Evolutionary conservation across 2,329 filamentous ascomycete genomes (phyloP), one percentile per base, ranked within the genome.

Genomic region (Gnomoniopsis sp.): DNA sequence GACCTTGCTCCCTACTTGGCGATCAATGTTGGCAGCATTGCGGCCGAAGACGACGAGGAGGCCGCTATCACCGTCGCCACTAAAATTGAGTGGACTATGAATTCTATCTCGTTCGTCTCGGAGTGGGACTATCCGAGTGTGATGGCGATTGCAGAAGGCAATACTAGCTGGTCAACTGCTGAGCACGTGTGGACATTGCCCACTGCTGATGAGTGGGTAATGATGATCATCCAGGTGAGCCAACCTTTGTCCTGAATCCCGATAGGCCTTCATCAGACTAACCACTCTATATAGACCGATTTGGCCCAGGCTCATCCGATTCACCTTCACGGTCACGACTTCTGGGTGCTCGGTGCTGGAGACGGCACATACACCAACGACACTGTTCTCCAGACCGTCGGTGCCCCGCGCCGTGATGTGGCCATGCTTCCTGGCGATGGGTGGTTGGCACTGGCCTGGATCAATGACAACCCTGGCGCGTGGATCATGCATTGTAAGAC

Each of bases 291-390:
- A 4, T 30, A 53, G 49, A 48, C 38, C 17, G 41, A 26, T 12
- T 38, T 12, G 1, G 26, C 30, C 43, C 41, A 52, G 49, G 38
- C 41, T 2, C 55, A 57, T 21, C 55, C 55, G 2, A 57, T 57
- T n/a, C 55, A 57, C 21, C 49, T 57, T 14, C 55, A 57, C n/a
- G 55, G 55, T 6, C 55, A 57, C 23, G 49, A 57, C 49, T 57
- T 57, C 22, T 48, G 44, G 55, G 55, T 53, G 8, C 41, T 57
- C 19, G 41, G 43, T 3, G 7, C 50, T 3, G 55, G 57, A 23
- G 41, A 30, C 14, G 57, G 57, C 22, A 8, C 26, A 8, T 30
- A 30, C 26, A 30, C 26, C 8, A 49, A 46, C 52, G 43, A 34
- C 14, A 33, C 23, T 6, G 48, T 41, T 19, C 21, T 59, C 22